Conservation (phyloP, 768 basidiomycete genomes). For the Hydnomerulius pinastri region DNA sequence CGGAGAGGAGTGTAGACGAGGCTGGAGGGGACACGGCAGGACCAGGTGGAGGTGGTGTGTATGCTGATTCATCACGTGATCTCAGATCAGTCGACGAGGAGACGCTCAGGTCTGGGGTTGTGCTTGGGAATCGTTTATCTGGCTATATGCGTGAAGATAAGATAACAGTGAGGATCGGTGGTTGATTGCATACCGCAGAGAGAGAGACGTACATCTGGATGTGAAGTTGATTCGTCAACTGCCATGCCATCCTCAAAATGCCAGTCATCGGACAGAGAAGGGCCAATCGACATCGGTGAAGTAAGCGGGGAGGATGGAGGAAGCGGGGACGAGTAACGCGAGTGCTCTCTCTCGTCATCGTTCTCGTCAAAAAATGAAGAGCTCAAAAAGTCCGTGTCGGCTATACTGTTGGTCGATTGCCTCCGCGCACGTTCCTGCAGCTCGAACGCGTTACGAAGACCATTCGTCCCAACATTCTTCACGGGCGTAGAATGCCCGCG, state of each 20-base stretch:
- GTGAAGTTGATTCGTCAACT: slow-evolving; percentile 4
- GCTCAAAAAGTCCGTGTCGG: background rate
- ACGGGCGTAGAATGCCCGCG: slow-evolving; percentile 27
- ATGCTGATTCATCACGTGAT: slow-evolving; percentile 12
- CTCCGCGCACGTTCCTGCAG: slow-evolving; percentile 1
- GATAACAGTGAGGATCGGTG: background rate
- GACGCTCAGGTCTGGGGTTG: slow-evolving; percentile 15
- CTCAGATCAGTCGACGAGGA: slow-evolving; percentile 7
- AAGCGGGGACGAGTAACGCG: slow-evolving; percentile 24
- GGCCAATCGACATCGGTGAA: slow-evolving; percentile 42
- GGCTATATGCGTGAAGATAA: slow-evolving; percentile 13
- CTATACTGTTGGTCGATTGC: background rate
- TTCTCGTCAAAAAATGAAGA: slow-evolving; percentile 5
- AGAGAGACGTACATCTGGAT: slow-evolving; percentile 36
- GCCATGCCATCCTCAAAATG: slow-evolving; percentile 6
- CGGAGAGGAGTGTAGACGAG: background rate
- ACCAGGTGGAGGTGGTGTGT: background rate
- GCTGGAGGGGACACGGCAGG: background rate
- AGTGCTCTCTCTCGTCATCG: slow-evolving; percentile 23
- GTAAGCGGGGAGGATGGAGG: slow-evolving; percentile 47
- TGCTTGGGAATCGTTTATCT: background rate
- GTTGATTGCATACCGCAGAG: slow-evolving; percentile 15
- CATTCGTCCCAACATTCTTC: slow-evolving; percentile 5
- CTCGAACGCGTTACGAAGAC: slow-evolving; percentile 3
- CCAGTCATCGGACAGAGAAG: slow-evolving; percentile 33